Evolutionary conservation across 805 yeast genomes (phyloP).

Genomic region (Kazachstania taianensis): DNA sequence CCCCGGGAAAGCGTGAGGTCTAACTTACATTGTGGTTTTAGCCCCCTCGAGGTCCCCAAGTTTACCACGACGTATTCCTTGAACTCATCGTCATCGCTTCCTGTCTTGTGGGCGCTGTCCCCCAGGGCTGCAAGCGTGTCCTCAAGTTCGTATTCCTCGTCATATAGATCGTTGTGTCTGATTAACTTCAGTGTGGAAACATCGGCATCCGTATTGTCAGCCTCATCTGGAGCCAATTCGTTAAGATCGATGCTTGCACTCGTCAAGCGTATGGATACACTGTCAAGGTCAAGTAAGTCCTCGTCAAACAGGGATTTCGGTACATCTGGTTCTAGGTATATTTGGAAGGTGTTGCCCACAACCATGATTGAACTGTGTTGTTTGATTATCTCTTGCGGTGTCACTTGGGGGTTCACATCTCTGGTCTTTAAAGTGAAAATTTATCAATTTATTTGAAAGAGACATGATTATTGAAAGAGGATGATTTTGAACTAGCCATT

Average conservation of each 20-base stretch:
- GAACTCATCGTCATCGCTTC: slow-evolving; percentile 51
- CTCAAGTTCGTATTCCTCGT: slow-evolving; percentile 32
- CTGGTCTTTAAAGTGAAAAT: too few species aligned
- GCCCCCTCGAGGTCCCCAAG: slow-evolving; percentile 50
- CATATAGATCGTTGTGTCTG: slow-evolving; percentile 44
- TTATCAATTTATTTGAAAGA: too few species aligned
- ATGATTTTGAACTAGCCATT: too few species aligned
- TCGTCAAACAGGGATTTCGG: not conserved
- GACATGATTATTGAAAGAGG: too few species aligned
- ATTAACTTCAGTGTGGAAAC: slow-evolving; percentile 81
- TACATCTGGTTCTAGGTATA: slow-evolving; percentile 2
- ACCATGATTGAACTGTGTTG: too few species aligned
- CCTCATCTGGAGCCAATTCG: slow-evolving; percentile 55
- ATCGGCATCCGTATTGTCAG: slow-evolving; percentile 56
- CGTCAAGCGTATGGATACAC: slow-evolving; percentile 74
- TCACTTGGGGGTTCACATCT: too few species aligned
- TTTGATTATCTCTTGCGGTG: too few species aligned
- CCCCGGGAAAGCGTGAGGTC: slow-evolving; percentile 72
- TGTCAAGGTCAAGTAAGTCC: not conserved
- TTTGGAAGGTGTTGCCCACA: slow-evolving; percentile 1
- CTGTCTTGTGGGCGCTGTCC: slow-evolving; percentile 34
- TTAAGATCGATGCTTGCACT: slow-evolving; percentile 88
- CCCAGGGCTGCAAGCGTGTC: slow-evolving; percentile 35
- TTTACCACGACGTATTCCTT: slow-evolving; percentile 79
- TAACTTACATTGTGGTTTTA: slow-evolving; percentile 70